Evolutionary conservation across 345 rosid genomes (phyloP), one percentile per base, ranked within the genome.

Genomic region (Tarenaya hassleriana): DNA sequence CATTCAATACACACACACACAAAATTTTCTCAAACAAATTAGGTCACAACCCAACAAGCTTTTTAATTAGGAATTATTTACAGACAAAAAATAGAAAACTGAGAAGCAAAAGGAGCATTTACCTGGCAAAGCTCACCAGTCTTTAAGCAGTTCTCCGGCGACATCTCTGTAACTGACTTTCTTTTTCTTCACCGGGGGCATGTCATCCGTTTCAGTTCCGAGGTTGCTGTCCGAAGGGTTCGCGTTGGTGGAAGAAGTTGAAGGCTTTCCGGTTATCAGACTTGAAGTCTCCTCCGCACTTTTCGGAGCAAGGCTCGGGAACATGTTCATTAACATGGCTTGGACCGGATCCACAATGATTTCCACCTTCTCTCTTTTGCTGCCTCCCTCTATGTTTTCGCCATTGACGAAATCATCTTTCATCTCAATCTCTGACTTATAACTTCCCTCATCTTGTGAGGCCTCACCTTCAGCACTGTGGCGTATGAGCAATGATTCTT

Each of bases 161-260:
- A 91, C 48, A 70, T 91, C 88, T 51, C 74, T 72, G 70, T 81
- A 91, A 74, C 98, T 91, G n/a, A 91, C 90, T 72, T 81, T 87
- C 79, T 69, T 82, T 58, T 86, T 87, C 82, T 87, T 68, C 43
- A 45, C 61, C 8, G 71, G 73, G 43, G 52, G 64, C 38, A 54
- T 31, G 34, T 13, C 13, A 32, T 5, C 44, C 45, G 51, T 40
- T 55, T 53, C 47, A 0, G 10, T 1, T 6, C 7, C 27, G 12
- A 52, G 60, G 39, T 52, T 58, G 24, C 51, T 59, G 53, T 47
- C 5, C 5, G 29, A 24, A 24, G 29, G 29, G 29, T 24, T 24
- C 5, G 29, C 2, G 5, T 2, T 24, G 29, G 5, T 24, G 29
- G 5, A 5, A 24, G 29, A 5, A 24, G 29, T 24, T 24, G 29